These are phyloP conservation scores for Akanthomyces uredinophilus DNA, from an alignment of 2,329 filamentous ascomycete species.

Conservation along the genomic window DNA sequence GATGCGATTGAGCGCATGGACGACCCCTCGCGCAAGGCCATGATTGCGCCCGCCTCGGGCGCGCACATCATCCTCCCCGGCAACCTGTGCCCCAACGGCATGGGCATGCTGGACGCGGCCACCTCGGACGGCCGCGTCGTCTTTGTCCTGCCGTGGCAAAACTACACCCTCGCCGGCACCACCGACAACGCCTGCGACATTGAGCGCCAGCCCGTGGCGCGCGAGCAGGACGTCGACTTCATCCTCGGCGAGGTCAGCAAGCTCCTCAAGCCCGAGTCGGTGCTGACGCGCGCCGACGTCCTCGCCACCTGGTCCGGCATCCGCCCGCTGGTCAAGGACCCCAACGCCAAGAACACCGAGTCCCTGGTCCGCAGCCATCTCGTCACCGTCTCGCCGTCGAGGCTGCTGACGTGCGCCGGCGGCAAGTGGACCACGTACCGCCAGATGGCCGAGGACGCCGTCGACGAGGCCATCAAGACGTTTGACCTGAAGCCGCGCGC, in stretches of 20 bases:
- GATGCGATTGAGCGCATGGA: slow-evolving; percentile 79
- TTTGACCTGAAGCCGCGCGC: slow-evolving; percentile 55
- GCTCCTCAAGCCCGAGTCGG: slow-evolving; percentile 71
- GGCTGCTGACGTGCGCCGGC: slow-evolving; percentile 73
- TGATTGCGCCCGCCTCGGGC: slow-evolving; percentile 74
- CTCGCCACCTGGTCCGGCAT: slow-evolving; percentile 78
- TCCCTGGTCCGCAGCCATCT: slow-evolving; percentile 80
- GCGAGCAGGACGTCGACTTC: slow-evolving; percentile 75
- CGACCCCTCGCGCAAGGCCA: slow-evolving; percentile 61
- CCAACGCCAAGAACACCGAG: slow-evolving; percentile 75
- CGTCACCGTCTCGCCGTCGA: slow-evolving; percentile 67
- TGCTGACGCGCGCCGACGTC: slow-evolving; percentile 68
- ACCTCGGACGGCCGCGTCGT: slow-evolving; percentile 84
- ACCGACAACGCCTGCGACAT: slow-evolving; percentile 71
- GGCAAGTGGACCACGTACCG: slow-evolving; percentile 89
- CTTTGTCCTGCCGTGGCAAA: slow-evolving; percentile 84
- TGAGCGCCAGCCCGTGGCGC: slow-evolving; percentile 63
- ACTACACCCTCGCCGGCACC: slow-evolving; percentile 78
- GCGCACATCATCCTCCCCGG: slow-evolving; percentile 80
- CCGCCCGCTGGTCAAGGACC: slow-evolving; percentile 73
- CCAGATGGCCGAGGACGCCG: slow-evolving; percentile 81
- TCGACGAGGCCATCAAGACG: slow-evolving; percentile 68
- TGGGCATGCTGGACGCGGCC: slow-evolving; percentile 76
- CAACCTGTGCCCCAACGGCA: slow-evolving; percentile 71
- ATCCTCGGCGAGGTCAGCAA: slow-evolving; percentile 74